A percentile compares a stretch with the other conserved stretches of the same genome.
Evolutionary conservation across 164 flowering plant species (phyloP).

Genomic region (Cinnamomum micranthum): DNA sequence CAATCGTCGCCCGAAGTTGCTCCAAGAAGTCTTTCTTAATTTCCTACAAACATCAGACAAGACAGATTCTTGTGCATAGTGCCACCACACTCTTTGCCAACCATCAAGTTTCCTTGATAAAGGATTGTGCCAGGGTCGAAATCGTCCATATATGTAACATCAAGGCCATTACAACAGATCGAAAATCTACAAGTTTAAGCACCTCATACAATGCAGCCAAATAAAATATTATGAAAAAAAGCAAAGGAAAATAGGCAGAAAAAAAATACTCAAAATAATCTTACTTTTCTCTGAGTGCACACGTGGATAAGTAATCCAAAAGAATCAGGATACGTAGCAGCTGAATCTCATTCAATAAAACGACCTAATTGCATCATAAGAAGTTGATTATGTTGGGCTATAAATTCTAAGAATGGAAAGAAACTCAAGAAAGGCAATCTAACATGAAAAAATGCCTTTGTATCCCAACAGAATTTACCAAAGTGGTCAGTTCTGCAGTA

Average conservation of each 20-base stretch:
- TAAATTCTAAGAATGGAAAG: neutral
- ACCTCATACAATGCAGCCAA: neutral
- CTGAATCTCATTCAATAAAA: conserved; percentile 61
- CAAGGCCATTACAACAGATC: conserved; percentile 1
- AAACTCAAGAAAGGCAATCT: neutral
- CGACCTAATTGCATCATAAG: conserved; percentile 31
- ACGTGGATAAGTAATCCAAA: conserved; percentile 51
- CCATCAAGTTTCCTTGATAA: conserved; percentile 52
- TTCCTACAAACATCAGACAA: conserved; percentile 69
- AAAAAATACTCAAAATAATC: conserved; percentile 14
- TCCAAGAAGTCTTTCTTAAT: conserved; percentile 74
- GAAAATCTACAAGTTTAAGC: neutral
- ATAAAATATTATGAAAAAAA: neutral
- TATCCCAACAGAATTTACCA: conserved; percentile 45
- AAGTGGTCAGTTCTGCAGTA: conserved; percentile 39
- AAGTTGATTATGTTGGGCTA: no score
- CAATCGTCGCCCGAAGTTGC: conserved; percentile 67
- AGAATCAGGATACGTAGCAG: conserved; percentile 57
- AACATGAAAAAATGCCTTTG: neutral
- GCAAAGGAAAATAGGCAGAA: neutral
- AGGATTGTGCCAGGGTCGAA: conserved; percentile 64
- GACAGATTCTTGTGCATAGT: conserved; percentile 80
- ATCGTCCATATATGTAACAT: conserved; percentile 69
- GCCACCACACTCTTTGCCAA: conserved; percentile 94
- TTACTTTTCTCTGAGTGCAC: conserved; percentile 71